Conservation (phyloP, 1,284 basidiomycete genomes). For the Anthracocystis walkeri region DNA sequence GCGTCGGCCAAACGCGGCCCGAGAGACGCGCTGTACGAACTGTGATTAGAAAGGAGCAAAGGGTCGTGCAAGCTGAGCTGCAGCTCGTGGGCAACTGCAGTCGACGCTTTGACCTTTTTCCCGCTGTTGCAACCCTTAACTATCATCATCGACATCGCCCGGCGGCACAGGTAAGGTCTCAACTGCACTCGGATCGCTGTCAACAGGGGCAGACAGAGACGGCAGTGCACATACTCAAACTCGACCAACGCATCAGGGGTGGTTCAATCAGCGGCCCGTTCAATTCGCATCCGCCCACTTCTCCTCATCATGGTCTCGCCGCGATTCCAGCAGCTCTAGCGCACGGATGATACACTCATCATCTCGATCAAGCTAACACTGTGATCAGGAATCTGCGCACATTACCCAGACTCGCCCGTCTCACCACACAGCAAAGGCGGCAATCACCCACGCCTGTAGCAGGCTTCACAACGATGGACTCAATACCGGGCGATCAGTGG, state of each 20-base stretch:
- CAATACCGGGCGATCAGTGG: slow-evolving; percentile 52
- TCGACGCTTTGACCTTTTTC: slow-evolving; percentile 3
- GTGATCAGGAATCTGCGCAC: not conserved
- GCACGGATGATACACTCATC: not conserved
- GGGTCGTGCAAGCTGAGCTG: not conserved
- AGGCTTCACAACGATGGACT: slow-evolving; percentile 41
- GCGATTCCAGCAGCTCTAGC: not conserved
- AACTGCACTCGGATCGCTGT: not conserved
- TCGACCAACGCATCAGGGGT: not conserved
- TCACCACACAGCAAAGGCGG: not conserved
- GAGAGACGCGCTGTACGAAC: not conserved
- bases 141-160: not conserved
- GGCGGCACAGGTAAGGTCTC: no score
- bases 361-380: not conserved
- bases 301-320: not conserved
- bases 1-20: slow-evolving; percentile 3
- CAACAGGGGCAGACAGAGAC: not conserved
- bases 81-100: not conserved
- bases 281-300: not conserved
- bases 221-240: not conserved
- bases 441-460: not conserved
- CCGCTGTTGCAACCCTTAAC: not conserved
- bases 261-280: not conserved
- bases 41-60: no score
- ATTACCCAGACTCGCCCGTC: not conserved